Percentiles rank a stretch among this genome's conserved stretches.
Evolutionary conservation across 345 rosid species (phyloP).

Genomic region (Salix caprea): DNA sequence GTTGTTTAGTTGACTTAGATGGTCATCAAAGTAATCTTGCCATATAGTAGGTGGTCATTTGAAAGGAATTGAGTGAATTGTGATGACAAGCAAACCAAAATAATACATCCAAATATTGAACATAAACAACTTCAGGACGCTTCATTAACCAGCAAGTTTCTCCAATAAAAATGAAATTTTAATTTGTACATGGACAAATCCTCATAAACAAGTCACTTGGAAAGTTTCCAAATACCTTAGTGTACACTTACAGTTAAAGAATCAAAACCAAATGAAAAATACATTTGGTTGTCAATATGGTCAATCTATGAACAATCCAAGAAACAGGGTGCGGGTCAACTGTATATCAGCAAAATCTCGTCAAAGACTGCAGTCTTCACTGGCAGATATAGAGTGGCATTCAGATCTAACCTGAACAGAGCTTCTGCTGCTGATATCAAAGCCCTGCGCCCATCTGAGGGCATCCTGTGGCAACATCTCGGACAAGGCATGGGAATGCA

Average conservation of each 20-base stretch:
- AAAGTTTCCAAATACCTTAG: conserved; percentile 25
- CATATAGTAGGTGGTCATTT: no score
- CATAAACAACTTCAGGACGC: background rate
- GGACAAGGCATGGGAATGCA: conserved; percentile 28
- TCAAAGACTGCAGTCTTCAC: conserved; percentile 60
- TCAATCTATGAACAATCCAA: conserved; percentile 17
- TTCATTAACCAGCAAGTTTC: no score
- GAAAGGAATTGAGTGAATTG: background rate
- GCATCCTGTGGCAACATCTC: conserved; percentile 66
- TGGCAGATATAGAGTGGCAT: conserved; percentile 59
- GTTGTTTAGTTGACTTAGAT: no score
- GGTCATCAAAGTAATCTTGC: no score
- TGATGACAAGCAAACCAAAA: background rate
- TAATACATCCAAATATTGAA: background rate
- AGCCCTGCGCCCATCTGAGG: conserved; percentile 72
- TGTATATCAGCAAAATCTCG: background rate
- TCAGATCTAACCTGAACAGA: conserved; percentile 54
- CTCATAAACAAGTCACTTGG: conserved; percentile 14
- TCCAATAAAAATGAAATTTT: background rate
- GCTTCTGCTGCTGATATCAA: conserved; percentile 67
- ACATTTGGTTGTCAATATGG: conserved; percentile 38
- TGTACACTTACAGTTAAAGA: conserved; percentile 31
- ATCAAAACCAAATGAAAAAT: conserved; percentile 20
- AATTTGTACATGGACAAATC: conserved; percentile 11
- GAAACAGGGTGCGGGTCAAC: background rate